Evolutionary conservation across 192 early-diverging fungal genomes (phyloP).

Genomic region (Rhizophagus clarus): DNA sequence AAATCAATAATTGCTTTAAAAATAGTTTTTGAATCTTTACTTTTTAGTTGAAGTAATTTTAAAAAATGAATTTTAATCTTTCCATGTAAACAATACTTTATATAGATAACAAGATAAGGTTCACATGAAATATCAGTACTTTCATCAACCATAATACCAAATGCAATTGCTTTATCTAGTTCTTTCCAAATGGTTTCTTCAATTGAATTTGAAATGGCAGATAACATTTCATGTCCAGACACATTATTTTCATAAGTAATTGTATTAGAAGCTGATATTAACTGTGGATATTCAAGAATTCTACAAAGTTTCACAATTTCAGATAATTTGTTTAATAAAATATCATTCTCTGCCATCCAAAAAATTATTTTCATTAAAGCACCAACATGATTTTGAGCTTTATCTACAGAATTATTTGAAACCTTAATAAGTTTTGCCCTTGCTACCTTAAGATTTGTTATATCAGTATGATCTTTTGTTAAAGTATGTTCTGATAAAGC

Average conservation of each 20-base stretch:
- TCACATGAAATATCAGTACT: not conserved
- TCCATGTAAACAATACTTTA: not conserved
- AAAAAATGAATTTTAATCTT: not conserved
- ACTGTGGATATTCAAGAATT: not conserved
- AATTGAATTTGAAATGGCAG: not conserved
- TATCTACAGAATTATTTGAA: not conserved
- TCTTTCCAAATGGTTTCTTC: conserved; percentile 1
- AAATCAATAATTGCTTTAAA: not conserved
- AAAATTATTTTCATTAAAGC: not conserved
- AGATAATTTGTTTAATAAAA: no score
- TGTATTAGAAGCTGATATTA: not conserved
- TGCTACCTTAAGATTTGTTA: not conserved
- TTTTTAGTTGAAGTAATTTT: not conserved
- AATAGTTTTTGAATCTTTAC: not conserved
- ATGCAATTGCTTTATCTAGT: not conserved
- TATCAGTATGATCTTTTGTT: no score
- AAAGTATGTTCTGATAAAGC: no score
- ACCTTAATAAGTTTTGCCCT: not conserved
- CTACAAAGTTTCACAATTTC: no score
- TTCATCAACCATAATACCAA: conserved; percentile 5
- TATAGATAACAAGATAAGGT: not conserved
- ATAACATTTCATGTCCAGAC: not conserved
- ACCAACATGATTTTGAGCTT: not conserved
- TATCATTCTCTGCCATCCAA: not conserved
- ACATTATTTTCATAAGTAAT: not conserved